phyloP scores from a whole-genome alignment of 768 basidiomycete genomes.

The Neoboletus brunneissimus region DNA sequence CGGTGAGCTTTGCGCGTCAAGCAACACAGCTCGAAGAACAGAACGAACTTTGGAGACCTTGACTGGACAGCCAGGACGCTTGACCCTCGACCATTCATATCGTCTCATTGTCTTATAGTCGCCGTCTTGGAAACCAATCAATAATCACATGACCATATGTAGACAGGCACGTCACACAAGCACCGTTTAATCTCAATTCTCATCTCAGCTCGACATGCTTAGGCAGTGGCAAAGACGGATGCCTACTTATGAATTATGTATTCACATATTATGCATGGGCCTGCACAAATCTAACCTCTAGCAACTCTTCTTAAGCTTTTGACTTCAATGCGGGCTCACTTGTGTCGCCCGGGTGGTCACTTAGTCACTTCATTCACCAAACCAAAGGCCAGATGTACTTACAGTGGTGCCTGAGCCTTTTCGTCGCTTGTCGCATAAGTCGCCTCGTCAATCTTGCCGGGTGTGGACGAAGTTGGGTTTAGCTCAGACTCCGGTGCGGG shows the following conservation, averaged over 20 bases:
- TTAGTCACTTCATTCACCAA: constrained; percentile 3
- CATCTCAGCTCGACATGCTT: background rate
- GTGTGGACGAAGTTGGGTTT: background rate
- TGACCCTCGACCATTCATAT: background rate
- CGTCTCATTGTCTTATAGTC: constrained; percentile 9
- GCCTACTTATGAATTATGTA: background rate
- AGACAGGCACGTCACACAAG: background rate
- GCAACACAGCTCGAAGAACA: constrained; percentile 5
- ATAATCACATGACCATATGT: background rate
- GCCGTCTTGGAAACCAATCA: constrained; percentile 5
- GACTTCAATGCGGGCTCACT: constrained; percentile 4
- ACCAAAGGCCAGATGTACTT: constrained; percentile 6
- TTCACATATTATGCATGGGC: background rate
- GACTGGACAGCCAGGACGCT: background rate
- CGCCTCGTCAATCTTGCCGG: background rate
- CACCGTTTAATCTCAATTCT: background rate
- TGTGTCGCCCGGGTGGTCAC: background rate
- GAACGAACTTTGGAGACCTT: background rate
- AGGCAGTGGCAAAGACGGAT: background rate
- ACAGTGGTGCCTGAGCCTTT: constrained; percentile 11
- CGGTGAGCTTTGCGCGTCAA: constrained; percentile 12
- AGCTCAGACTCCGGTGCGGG: background rate
- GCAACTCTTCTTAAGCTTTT: constrained; percentile 2
- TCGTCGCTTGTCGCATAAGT: constrained; percentile 5
- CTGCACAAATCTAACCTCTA: constrained; percentile 3